Base-by-base conservation (phyloP, 495 filamentous ascomycete genomes). In the Rostrohypoxylon terebratum region DNA sequence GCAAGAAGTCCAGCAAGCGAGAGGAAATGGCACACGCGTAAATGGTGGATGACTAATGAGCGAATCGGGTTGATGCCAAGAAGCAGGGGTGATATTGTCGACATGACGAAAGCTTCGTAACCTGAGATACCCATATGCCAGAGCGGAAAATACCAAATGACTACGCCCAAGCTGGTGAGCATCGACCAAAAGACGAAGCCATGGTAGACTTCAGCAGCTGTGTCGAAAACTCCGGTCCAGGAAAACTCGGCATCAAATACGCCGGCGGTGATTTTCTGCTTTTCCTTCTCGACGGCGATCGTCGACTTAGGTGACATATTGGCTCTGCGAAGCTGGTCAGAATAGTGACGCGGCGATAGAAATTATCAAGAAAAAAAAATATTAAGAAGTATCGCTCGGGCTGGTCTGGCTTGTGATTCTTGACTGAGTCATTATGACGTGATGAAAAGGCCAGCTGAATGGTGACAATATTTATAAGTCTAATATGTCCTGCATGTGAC, bases 91-190 rank as follows among this genome's bases (percentile, higher is more conserved):
- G 94, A 92, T 57, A 93, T 75, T n/a, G 91, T 94, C 68, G 86
- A 86, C 87, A 97, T 89, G 78, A 99, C 89, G 68, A 95, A 84
- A 25, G 90, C 90, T 81, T 99, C 96, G 71, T 97, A 98, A 63
- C 96, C 96, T 7, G 96, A 99, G 67, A 99, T 94, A 64, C 96
- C 96, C 96, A 99, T 98, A 79, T 98, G 89, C 96, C 96, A 99
- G n/a, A 99, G 87, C 14, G 96, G 96, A 77, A 99, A 99, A 78
- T 97, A 99, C 96, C 96, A 99, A 25, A 98, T 90, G 38, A 91
- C 85, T 31, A 98, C 84, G 42, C 92, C 93, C 58, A 99, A 84
- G 58, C 93, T 91, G 63, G 96, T 99, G 69, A 97, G 84, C 71
- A 93, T 90, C 5, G 94, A 93, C 96, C 96, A 99, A 81, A 98